These are phyloP conservation scores for Malassezia sympodialis DNA, from an alignment of 1,284 basidiomycete genomes.

Conservation along the genomic window DNA sequence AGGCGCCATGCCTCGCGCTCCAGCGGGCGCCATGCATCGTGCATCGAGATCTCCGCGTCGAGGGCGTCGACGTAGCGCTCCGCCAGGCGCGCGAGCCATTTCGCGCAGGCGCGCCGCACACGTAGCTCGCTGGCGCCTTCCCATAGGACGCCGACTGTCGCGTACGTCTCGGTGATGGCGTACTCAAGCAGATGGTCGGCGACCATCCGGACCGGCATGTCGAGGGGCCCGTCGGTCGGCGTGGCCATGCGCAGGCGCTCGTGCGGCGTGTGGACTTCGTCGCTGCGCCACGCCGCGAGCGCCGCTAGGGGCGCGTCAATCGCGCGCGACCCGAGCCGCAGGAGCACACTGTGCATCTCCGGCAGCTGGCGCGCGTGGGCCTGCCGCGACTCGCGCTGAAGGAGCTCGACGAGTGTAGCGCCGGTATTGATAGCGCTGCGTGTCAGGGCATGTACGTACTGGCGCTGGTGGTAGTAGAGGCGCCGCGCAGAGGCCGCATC, in stretches of 20 bases:
- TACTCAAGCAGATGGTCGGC: slow-evolving; percentile 42
- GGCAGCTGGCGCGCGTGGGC: slow-evolving; percentile 14
- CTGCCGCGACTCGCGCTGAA: slow-evolving; percentile 2
- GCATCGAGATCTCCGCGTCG: slow-evolving; percentile 77
- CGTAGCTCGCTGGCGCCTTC: slow-evolving; percentile 65
- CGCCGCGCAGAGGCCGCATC: not conserved
- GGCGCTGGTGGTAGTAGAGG: not conserved
- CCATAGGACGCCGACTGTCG: slow-evolving; percentile 77
- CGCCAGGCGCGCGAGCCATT: slow-evolving; percentile 88
- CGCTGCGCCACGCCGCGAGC: not conserved
- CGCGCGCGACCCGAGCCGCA: not conserved
- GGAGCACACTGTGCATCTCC: slow-evolving; percentile 7
- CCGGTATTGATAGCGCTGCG: not conserved
- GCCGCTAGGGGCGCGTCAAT: not conserved
- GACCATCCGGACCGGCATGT: not conserved
- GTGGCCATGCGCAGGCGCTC: not conserved
- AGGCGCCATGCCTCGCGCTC: slow-evolving; percentile 68
- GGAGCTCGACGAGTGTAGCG: slow-evolving; percentile 1
- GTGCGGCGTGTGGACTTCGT: not conserved
- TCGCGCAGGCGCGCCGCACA: slow-evolving; percentile 79
- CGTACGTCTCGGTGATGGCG: slow-evolving; percentile 89
- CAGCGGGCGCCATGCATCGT: not conserved
- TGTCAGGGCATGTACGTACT: not conserved
- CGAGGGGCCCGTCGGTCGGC: not conserved
- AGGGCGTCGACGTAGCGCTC: slow-evolving; percentile 57